A percentile compares a stretch with the other conserved stretches of the same genome.
Conservation (phyloP, 2,329 filamentous ascomycete species). For the Aspergillus transmontanensis region DNA sequence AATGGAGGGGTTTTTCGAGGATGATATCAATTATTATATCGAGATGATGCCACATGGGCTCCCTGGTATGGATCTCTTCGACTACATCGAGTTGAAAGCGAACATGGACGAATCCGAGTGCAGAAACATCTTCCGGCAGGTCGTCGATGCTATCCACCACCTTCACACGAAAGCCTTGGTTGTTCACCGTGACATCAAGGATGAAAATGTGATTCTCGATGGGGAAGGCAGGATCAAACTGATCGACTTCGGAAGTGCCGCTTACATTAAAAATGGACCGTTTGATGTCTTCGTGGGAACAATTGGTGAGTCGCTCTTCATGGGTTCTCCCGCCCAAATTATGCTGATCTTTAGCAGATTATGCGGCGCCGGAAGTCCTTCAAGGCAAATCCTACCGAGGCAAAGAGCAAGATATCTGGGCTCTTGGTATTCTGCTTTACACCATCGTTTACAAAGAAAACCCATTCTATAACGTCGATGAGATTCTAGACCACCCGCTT, state of each 20-base stretch:
- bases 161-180: conserved; percentile 87
- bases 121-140: conserved; percentile 92
- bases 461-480: conserved; percentile 97
- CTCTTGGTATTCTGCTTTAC: conserved; percentile 92
- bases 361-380: conserved; percentile 96
- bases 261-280: conserved; percentile 96
- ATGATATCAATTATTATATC: conserved; percentile 86
- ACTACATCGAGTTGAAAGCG: conserved; percentile 94
- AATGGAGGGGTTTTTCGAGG: conserved; percentile 70
- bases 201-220: conserved; percentile 95
- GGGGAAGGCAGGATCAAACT: conserved; percentile 94
- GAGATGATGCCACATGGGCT: conserved; percentile 93
- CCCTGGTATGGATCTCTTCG: conserved; percentile 97
- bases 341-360: conserved; percentile 64
- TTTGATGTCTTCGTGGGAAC: conserved; percentile 99
- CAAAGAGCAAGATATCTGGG: conserved; percentile 98
- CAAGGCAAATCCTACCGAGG: conserved; percentile 89
- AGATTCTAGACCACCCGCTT: conserved; percentile 97
- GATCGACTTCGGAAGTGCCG: conserved; percentile 96
- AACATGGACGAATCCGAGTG: conserved; percentile 97
- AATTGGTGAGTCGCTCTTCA: conserved; percentile 68
- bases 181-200: conserved; percentile 97
- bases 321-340: background rate
- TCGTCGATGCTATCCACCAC: conserved; percentile 85
- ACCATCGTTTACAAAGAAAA: conserved; percentile 99